Conservation (phyloP, 2,329 filamentous ascomycete species). For the Calonectria montana region DNA sequence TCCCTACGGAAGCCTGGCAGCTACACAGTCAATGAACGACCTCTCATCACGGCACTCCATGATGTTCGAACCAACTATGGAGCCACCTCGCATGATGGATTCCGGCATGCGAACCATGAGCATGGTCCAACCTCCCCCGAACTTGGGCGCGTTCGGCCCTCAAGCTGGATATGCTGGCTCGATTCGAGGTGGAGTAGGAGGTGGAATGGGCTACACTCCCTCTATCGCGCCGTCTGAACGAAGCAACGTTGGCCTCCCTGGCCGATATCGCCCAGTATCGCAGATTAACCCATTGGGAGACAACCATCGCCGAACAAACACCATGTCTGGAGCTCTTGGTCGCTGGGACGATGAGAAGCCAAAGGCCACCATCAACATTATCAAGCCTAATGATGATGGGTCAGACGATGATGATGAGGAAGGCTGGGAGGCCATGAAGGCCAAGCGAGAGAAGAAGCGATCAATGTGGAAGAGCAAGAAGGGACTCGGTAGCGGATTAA, state of each 20-base stretch:
- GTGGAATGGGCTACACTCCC: conserved; percentile 75
- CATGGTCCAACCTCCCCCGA: conserved; percentile 77
- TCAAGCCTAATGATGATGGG: conserved; percentile 50
- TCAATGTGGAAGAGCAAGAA: conserved; percentile 75
- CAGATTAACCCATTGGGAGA: conserved; percentile 56
- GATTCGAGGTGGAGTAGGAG: conserved; percentile 47
- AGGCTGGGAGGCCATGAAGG: conserved; percentile 77
- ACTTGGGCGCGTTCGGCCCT: conserved; percentile 68
- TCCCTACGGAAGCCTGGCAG: conserved; percentile 42
- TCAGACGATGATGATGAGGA: conserved; percentile 72
- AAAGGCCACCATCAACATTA: conserved; percentile 52
- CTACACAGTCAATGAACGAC: conserved; percentile 57
- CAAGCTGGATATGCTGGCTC: conserved; percentile 50
- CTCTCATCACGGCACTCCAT: conserved; percentile 58
- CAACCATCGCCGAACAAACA: conserved; percentile 47
- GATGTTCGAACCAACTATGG: conserved; percentile 59
- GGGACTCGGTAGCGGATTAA: conserved; percentile 59
- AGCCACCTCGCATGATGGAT: conserved; percentile 56
- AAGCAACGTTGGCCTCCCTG: conserved; percentile 90
- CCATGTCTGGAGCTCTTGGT: conserved; percentile 48
- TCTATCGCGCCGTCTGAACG: conserved; percentile 97
- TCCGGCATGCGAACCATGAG: conserved; percentile 78
- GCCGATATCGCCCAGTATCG: conserved; percentile 90
- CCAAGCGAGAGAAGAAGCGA: conserved; percentile 75
- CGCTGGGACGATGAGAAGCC: conserved; percentile 47